phyloP scores from a whole-genome alignment of 805 yeast species.

The Candida patagonica region DNA sequence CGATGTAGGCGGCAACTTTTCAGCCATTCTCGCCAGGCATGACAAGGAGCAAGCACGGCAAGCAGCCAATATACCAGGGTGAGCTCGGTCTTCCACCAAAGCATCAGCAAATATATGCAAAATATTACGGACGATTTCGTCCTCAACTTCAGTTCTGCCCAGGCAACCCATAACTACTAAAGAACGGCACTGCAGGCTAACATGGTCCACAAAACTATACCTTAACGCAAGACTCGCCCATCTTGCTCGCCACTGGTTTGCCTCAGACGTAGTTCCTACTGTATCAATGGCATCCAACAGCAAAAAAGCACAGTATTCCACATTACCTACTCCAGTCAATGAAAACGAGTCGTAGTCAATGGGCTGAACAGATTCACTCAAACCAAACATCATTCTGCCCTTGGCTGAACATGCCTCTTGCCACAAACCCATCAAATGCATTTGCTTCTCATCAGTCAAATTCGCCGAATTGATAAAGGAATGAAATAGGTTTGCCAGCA shows the following conservation, averaged over 20 bases:
- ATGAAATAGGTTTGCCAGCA: conserved; percentile 60
- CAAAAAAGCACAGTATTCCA: conserved; percentile 17
- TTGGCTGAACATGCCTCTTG: conserved; percentile 16
- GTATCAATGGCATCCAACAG: conserved; percentile 16
- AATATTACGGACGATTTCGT: conserved; percentile 37
- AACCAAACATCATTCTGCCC: conserved; percentile 20
- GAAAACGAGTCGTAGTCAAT: conserved; percentile 14
- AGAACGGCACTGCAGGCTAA: conserved; percentile 30
- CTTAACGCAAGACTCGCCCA: conserved; percentile 17
- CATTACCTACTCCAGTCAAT: conserved; percentile 15
- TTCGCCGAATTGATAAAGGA: conserved; percentile 52
- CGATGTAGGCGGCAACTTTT: conserved; percentile 40
- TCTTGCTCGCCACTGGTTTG: conserved; percentile 20
- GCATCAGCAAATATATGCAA: conserved; percentile 11
- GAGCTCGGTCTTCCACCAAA: conserved; percentile 4
- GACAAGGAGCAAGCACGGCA: conserved; percentile 33
- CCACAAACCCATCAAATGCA: conserved; percentile 37
- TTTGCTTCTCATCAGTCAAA: conserved; percentile 33
- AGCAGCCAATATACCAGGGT: conserved; percentile 28
- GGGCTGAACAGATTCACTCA: conserved; percentile 16
- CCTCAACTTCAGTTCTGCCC: conserved; percentile 53
- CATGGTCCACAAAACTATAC: conserved; percentile 38
- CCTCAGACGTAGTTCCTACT: conserved; percentile 17
- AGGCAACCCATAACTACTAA: conserved; percentile 62
- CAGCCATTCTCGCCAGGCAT: conserved; percentile 39